These are phyloP conservation scores for Blastobotrys peoriensis DNA, from an alignment of 805 yeast species.

Conservation along the genomic window DNA sequence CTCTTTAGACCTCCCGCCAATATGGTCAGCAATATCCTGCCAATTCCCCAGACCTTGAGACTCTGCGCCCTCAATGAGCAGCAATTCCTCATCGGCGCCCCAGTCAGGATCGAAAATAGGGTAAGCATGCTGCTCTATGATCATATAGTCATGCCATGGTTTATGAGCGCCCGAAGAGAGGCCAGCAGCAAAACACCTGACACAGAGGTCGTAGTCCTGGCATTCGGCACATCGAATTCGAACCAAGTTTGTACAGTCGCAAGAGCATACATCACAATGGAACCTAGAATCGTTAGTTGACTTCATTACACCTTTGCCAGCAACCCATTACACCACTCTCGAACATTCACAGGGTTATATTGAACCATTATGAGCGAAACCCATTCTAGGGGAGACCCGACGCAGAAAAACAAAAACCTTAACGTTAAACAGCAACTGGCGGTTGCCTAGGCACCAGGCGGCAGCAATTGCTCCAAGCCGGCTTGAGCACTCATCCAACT, in stretches of 20 bases:
- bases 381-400: too few species aligned
- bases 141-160: conserved; percentile 89
- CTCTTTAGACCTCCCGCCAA: conserved; percentile 86
- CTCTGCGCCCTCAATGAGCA: conserved; percentile 86
- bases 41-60: conserved; percentile 90
- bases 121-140: conserved; percentile 89
- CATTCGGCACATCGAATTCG: conserved; percentile 90
- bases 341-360: too few species aligned
- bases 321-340: too few species aligned
- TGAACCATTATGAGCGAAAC: too few species aligned
- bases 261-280: conserved; percentile 87
- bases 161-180: conserved; percentile 74
- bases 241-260: conserved; percentile 90
- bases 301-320: too few species aligned
- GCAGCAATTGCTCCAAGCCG: too few species aligned
- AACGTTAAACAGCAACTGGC: too few species aligned
- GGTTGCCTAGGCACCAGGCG: too few species aligned
- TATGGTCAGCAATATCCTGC: conserved; percentile 97
- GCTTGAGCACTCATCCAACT: too few species aligned
- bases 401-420: too few species aligned
- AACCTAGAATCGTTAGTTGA: conserved; percentile 14
- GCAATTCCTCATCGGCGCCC: conserved; percentile 98
- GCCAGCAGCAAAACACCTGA: conserved; percentile 92
- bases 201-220: conserved; percentile 93
- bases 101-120: conserved; percentile 86